Evolutionary conservation across 352 stramenopile genomes (phyloP), one percentile per base, ranked within the genome.

Genomic region (Pythium coloratum): DNA sequence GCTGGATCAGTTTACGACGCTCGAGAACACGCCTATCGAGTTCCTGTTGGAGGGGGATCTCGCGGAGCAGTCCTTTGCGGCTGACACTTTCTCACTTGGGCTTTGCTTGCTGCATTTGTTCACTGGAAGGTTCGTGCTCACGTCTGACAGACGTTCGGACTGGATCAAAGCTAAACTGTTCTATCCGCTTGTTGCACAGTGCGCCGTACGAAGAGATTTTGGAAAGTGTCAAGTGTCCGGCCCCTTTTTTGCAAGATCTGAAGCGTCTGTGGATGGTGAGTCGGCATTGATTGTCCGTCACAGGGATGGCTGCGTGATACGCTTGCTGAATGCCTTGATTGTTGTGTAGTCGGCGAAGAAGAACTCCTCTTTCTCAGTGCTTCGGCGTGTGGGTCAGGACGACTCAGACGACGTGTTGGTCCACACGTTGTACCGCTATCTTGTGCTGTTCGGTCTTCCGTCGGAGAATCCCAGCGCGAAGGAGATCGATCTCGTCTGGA

Each of bases 131-230:
- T 95, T 75, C 13, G 70, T 20, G 20, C 6, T 49, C 14, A 1
- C n/a, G 8, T 28, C 44, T 6, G 20, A 12, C n/a, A 3, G 59
- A 14, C 16, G 10, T 16, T 16, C 40, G 20, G 47, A 14, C n/a
- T 60, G 34, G 18, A 62, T 1, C 3, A 30, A 53, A 24, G 20
- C 20, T 26, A 3, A 20, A 12, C 55, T 33, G 1, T 38, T 18
- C 33, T 59, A 10, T 28, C 9, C 51, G 0, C 8, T 38, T 32
- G 44, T 32, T 18, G 18, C n/a, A 16, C 55, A 91, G 96, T 69
- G 87, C 78, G 46, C 97, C 97, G 2, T 99, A 99, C 72, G 97
- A 99, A 93, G 97, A 99, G 72, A 92, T 99, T 32, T 70, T 99
- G 24, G 89, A 97, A 56, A 77, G 88, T 51, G 96, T 99, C 14